phyloP scores from a whole-genome alignment of 441 rosid species.

The Codiaeum variegatum region DNA sequence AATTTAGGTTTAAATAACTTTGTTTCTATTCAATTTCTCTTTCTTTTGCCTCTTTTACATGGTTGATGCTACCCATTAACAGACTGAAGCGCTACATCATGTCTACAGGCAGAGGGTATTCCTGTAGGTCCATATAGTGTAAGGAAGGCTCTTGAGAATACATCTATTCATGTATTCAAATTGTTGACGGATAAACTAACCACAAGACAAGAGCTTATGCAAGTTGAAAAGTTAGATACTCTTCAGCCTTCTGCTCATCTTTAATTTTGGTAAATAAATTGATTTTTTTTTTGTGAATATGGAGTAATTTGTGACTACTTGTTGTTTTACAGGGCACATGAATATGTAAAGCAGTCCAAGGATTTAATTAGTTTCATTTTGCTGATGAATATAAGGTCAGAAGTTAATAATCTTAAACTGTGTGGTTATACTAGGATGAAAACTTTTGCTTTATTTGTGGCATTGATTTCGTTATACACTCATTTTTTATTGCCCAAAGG shows the following conservation, averaged over 20 bases:
- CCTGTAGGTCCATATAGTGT: constrained; percentile 82
- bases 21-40: constrained; percentile 17
- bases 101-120: constrained; percentile 75
- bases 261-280: constrained; percentile 10
- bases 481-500: too few relatives aligned
- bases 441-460: not conserved
- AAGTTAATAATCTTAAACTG: constrained; percentile 20
- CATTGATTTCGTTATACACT: not conserved
- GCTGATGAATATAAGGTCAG: too few relatives aligned
- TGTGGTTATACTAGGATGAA: constrained; percentile 19
- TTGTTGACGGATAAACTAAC: constrained; percentile 80
- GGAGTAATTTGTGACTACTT: constrained; percentile 22
- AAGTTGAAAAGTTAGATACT: constrained; percentile 82
- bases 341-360: constrained; percentile 56
- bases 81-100: constrained; percentile 24
- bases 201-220: constrained; percentile 95
- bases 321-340: constrained; percentile 64
- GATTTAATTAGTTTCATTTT: too few relatives aligned
- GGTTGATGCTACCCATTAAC: constrained; percentile 17
- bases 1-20: constrained; percentile 16
- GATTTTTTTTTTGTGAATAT: constrained; percentile 20
- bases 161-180: constrained; percentile 63
- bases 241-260: constrained; percentile 16
- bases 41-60: constrained; percentile 16
- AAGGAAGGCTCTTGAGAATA: constrained; percentile 90